Percentiles rank a stretch among this genome's conserved stretches.
These are phyloP conservation scores for Metschnikowia cerradonensis DNA, from an alignment of 805 yeast genomes.

Conservation along the genomic window DNA sequence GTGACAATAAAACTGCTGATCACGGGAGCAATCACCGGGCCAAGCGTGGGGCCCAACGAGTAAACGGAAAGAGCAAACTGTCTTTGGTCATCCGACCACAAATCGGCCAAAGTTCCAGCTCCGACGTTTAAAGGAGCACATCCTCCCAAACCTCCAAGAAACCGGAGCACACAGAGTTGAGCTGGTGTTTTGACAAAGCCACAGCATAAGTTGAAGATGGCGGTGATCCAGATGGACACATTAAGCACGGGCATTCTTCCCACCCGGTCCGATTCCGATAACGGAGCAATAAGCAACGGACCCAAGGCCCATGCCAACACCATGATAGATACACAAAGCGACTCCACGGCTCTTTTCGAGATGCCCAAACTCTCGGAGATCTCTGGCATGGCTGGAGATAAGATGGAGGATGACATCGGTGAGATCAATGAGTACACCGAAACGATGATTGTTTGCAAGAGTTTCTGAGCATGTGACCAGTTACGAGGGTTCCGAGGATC, in stretches of 20 bases:
- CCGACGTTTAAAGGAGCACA: constrained; percentile 67
- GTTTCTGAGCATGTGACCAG: constrained; percentile 46
- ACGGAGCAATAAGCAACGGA: constrained; percentile 62
- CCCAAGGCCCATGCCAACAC: constrained; percentile 69
- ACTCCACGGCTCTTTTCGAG: constrained; percentile 23
- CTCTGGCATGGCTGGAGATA: constrained; percentile 54
- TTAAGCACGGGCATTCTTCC: constrained; percentile 60
- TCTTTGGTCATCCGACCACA: constrained; percentile 50
- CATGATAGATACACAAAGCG: constrained; percentile 49
- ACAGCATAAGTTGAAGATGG: constrained; percentile 54
- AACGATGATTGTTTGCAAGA: constrained; percentile 43
- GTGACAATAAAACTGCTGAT: constrained; percentile 56
- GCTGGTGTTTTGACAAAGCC: constrained; percentile 56
- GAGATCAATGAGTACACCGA: constrained; percentile 54
- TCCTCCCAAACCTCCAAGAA: constrained; percentile 64
- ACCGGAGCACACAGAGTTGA: constrained; percentile 57
- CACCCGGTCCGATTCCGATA: constrained; percentile 53
- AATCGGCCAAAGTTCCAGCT: constrained; percentile 64
- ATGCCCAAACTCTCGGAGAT: constrained; percentile 42
- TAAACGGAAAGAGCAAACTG: constrained; percentile 55
- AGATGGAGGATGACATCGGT: constrained; percentile 60
- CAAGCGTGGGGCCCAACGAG: constrained; percentile 61
- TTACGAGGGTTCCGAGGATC: constrained; percentile 65
- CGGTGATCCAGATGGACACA: constrained; percentile 45
- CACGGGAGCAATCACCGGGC: constrained; percentile 65